Conservation (phyloP, 176 grass and related monocot species). For the Coix lacrymajobi region DNA sequence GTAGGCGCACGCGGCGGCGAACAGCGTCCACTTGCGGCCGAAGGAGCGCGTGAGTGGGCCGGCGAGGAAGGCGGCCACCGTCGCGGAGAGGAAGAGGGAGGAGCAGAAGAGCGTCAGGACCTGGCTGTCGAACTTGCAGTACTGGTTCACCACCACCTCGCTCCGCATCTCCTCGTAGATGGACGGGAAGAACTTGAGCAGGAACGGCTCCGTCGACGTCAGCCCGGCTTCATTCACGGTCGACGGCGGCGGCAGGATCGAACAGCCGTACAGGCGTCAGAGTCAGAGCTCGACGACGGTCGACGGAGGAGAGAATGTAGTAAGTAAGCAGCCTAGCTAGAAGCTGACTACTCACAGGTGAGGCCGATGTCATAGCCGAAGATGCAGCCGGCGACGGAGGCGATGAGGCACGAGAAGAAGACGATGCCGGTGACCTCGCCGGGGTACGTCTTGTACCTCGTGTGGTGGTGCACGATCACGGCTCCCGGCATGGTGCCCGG, state of each 20-base stretch:
- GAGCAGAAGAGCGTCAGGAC: constrained; percentile 66
- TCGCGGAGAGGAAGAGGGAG: constrained; percentile 49
- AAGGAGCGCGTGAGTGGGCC: constrained; percentile 5
- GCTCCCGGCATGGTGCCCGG: constrained; percentile 38
- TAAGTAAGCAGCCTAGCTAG: no score
- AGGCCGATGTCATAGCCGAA: constrained; percentile 59
- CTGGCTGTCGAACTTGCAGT: constrained; percentile 95
- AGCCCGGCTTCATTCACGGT: constrained; percentile 28
- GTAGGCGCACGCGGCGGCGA: constrained; percentile 22
- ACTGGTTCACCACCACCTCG: constrained; percentile 53
- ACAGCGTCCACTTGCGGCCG: constrained; percentile 57
- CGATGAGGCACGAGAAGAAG: constrained; percentile 46
- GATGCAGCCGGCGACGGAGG: constrained; percentile 48
- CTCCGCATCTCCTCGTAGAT: constrained; percentile 36
- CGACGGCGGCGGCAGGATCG: not conserved
- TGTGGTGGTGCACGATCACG: constrained; percentile 51
- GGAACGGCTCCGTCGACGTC: constrained; percentile 43
- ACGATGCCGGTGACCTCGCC: constrained; percentile 44
- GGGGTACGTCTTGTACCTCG: constrained; percentile 50
- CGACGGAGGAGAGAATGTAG: no score
- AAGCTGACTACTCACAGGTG: constrained; percentile 30
- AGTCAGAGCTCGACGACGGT: no score
- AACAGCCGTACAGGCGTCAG: not conserved
- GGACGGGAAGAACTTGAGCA: constrained; percentile 45
- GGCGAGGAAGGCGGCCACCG: constrained; percentile 32